A percentile compares a stretch with the other conserved stretches of the same genome.
phyloP scores from a whole-genome alignment of 2,329 filamentous ascomycete species.

The Coniochaeta prunicola region DNA sequence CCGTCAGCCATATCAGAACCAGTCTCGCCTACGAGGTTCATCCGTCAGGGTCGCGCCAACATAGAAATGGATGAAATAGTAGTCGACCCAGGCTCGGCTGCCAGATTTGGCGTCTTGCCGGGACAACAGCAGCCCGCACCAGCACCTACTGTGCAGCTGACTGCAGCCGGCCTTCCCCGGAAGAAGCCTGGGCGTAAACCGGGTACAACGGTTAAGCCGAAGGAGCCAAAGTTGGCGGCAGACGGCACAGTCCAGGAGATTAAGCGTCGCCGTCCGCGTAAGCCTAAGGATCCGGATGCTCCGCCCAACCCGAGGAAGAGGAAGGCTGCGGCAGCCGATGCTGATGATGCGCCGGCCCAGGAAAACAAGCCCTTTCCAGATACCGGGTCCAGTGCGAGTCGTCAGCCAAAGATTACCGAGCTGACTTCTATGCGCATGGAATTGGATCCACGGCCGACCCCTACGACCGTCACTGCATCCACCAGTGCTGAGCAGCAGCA shows the following conservation, averaged over 20 bases:
- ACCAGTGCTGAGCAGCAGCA: constrained; percentile 13
- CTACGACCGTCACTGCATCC: constrained; percentile 11
- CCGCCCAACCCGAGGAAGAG: constrained; percentile 48
- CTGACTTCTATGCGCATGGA: constrained; percentile 28
- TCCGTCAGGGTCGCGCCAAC: constrained; percentile 22
- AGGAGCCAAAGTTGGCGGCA: constrained; percentile 13
- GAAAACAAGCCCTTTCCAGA: constrained; percentile 26
- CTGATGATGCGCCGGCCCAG: constrained; percentile 23
- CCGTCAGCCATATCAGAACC: constrained; percentile 44
- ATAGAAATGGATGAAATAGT: constrained; percentile 44
- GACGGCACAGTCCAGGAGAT: constrained; percentile 27
- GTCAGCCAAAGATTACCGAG: constrained; percentile 34
- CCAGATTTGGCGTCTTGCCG: constrained; percentile 23
- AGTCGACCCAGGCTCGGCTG: constrained; percentile 31
- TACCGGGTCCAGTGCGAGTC: constrained; percentile 21
- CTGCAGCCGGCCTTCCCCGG: constrained; percentile 49
- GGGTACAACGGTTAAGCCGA: constrained; percentile 36
- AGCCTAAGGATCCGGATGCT: constrained; percentile 53
- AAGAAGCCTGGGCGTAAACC: constrained; percentile 62
- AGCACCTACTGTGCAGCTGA: constrained; percentile 38
- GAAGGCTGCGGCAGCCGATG: constrained; percentile 35
- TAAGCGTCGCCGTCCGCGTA: constrained; percentile 46
- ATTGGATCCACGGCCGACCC: constrained; percentile 18
- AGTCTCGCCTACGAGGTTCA: constrained; percentile 33
- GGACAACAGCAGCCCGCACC: constrained; percentile 22